Conservation (phyloP, 2,329 filamentous ascomycete species). For the Fusarium falciforme region DNA sequence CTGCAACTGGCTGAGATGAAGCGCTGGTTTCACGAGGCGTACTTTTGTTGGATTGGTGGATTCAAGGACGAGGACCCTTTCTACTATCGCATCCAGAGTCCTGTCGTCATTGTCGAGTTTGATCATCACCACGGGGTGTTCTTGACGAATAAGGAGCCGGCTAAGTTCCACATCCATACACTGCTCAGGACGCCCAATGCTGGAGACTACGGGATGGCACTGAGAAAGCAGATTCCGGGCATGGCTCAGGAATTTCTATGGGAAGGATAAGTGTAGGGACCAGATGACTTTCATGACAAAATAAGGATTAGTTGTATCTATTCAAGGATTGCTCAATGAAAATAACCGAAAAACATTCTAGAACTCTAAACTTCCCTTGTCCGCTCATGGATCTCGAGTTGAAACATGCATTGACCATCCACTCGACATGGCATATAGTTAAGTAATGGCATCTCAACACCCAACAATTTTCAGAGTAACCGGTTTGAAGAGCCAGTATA, state of each 20-base stretch:
- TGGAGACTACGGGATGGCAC: slow-evolving; percentile 77
- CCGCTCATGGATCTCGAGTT: not conserved
- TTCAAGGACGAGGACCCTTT: slow-evolving; percentile 76
- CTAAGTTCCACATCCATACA: slow-evolving; percentile 84
- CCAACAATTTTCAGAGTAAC: no score
- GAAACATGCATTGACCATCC: not conserved
- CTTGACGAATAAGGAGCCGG: slow-evolving; percentile 76
- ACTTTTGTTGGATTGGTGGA: slow-evolving; percentile 83
- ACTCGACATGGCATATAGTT: no score
- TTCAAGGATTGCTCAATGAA: not conserved
- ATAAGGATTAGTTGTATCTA: not conserved
- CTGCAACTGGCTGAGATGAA: slow-evolving; percentile 66
- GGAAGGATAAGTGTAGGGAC: slow-evolving; percentile 17
- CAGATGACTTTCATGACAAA: not conserved
- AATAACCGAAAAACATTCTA: not conserved
- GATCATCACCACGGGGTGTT: slow-evolving; percentile 86
- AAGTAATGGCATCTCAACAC: no score
- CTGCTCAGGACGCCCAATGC: slow-evolving; percentile 77
- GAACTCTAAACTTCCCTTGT: not conserved
- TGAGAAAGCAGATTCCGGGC: slow-evolving; percentile 53
- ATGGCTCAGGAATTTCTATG: slow-evolving; percentile 43
- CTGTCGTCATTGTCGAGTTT: slow-evolving; percentile 66
- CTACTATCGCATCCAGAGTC: slow-evolving; percentile 77
- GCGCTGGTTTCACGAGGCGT: slow-evolving; percentile 74
- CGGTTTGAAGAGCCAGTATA: no score